Percentiles rank a stretch among this genome's conserved stretches.
These are phyloP conservation scores for Sequoiadendron giganteum DNA, from an alignment of 75 land plant species.

Conservation along the genomic window DNA sequence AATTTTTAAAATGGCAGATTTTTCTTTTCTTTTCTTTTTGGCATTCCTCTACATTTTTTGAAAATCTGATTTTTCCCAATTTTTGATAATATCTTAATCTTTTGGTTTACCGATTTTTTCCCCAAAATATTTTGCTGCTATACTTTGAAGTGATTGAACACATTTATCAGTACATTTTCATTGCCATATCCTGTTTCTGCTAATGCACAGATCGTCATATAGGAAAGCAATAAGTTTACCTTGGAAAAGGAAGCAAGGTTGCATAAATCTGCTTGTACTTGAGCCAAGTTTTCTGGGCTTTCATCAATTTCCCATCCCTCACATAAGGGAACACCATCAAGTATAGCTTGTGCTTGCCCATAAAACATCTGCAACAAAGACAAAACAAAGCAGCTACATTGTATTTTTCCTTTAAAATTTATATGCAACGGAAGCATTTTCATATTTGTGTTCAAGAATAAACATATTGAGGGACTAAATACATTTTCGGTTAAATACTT, in stretches of 20 bases:
- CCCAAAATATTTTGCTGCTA: too few species aligned
- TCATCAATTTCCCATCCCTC: slow-evolving; percentile 22
- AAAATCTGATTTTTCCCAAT: too few species aligned
- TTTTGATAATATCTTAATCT: too few species aligned
- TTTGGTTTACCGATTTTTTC: too few species aligned
- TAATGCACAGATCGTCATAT: not conserved
- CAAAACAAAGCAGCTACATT: not conserved
- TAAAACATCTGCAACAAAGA: slow-evolving; percentile 17
- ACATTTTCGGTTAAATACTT: not conserved
- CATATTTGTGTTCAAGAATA: not conserved
- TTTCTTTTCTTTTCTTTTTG: too few species aligned
- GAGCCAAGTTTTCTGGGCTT: slow-evolving; percentile 8
- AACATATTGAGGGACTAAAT: not conserved
- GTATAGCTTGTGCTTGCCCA: slow-evolving; percentile 21
- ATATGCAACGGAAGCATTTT: not conserved
- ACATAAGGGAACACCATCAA: slow-evolving; percentile 12
- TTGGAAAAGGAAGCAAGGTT: slow-evolving; percentile 14
- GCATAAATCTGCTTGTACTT: slow-evolving; percentile 1
- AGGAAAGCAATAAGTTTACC: not conserved
- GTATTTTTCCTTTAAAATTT: not conserved
- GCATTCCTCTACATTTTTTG: too few species aligned
- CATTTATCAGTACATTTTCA: not conserved
- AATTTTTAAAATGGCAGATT: too few species aligned
- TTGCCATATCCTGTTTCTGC: not conserved
- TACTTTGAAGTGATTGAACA: not conserved